Evolutionary conservation across 805 yeast species (phyloP), one percentile per base, ranked within the genome.

Genomic region (Torulaspora delbrueckii): DNA sequence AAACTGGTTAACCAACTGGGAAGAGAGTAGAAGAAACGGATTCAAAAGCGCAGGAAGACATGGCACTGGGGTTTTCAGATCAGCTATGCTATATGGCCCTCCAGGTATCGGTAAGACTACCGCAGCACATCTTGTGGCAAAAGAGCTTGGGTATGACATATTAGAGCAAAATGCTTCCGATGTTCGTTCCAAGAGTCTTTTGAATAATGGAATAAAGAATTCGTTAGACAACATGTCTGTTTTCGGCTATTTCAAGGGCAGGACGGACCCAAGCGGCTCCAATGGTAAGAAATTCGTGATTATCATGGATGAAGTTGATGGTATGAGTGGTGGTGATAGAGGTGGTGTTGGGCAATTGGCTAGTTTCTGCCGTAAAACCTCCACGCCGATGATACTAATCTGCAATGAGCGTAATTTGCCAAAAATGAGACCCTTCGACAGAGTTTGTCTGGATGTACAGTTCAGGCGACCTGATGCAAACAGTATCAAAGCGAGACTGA

Each of bases 231-330:
- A 89, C 60, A 82, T 89, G 13, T 87, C 97, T 0, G 82, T 93
- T 12, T 78, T 79, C 43, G 96, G 96, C 0, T 87, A 71, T 60
- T 83, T 87, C 68, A 70, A 75, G 44, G 59, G 64, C 25, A 57
- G 55, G 8, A 59, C 63, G n/a, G 49, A 50, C 4, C 51, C 44
- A 5, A 54, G 54, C 8, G 60, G 59, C 13, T 51, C 43, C 2
- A 76, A 78, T 53, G 72, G 76, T 39, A 74, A 76, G 42, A 81
- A 77, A 49, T 81, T 91, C 56, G 87, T 89, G 45, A 73, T 93
- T 38, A 84, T 93, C 52, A 89, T 93, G 98, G 99, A 93, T 68
- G 99, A 93, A 70, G 98, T 93, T 25, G 99, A 93, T 65, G 99
- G 99, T 56, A 93, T 93, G 98, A 87, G 96, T 33, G 89, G 95